Evolutionary conservation across 2,329 filamentous ascomycete species (phyloP), one percentile per base, ranked within the genome.

Genomic region (Apiospora kogelbergensis): DNA sequence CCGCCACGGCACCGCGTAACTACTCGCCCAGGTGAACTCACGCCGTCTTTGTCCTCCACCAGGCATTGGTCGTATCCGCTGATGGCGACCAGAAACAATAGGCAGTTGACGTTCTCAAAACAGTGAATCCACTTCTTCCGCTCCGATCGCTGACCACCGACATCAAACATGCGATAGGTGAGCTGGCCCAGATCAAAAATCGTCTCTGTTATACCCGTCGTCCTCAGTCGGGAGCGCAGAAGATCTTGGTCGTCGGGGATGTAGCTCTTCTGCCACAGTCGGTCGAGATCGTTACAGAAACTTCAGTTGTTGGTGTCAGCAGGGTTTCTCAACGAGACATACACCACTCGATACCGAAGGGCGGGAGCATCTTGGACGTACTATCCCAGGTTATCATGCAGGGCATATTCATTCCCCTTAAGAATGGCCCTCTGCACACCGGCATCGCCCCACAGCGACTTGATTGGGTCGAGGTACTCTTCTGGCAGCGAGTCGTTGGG

Each of bases 41-140:
- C 94, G 72, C 95, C 95, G 79, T 97, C 96, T 81, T 97, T 95
- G 80, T 98, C 95, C 82, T 98, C 95, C 3, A 98, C 94, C 65
- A 98, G 84, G 76, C 95, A 97, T 80, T 98, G 96, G 78, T 98
- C 95, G 80, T 98, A 98, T 70, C 95, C 95, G 72, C 94, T 97
- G 75, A 98, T 95, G 64, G 95, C 95, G 67, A 97, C 95, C 73
- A 98, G 88, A 82, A 98, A 98, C 48, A 98, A 85, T 67, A 98
- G 86, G 74, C 93, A 95, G 77, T 96, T 94, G 71, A 97, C 94
- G 73, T 96, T 96, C 80, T 97, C 94, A 78, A 97, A 97, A 78
- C 94, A 96, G 80, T 97, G 94, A 72, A 97, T 97, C 94, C 94
- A 97, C 85, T 97, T 97, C 87, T 97, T 97, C 71, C 94, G 91